Evolutionary conservation across 164 flowering plant genomes (phyloP).

Genomic region (Chimonanthus praecox): DNA sequence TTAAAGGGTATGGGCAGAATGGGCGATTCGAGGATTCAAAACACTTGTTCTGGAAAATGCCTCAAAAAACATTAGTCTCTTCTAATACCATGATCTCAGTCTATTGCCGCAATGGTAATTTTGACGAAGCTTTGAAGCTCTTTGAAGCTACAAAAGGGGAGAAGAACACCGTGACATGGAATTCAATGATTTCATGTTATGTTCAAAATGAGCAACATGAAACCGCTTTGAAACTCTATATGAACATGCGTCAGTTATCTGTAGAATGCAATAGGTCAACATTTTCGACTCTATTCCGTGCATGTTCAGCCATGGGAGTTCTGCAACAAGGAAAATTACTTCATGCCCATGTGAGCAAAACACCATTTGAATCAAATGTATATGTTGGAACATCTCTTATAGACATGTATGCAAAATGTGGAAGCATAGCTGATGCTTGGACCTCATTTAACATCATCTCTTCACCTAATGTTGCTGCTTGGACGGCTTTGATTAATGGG

Average conservation of each 20-base stretch:
- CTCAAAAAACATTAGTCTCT: constrained; percentile 33
- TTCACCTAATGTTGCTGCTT: constrained; percentile 69
- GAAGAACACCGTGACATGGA: constrained; percentile 64
- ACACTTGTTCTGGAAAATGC: constrained; percentile 44
- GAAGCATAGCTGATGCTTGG: constrained; percentile 49
- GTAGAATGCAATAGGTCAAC: constrained; percentile 52
- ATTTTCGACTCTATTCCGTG: constrained; percentile 53
- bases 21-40: constrained; percentile 42
- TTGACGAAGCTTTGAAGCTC: constrained; percentile 45
- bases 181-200: constrained; percentile 65
- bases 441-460: constrained; percentile 40
- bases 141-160: constrained; percentile 45
- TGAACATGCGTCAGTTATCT: constrained; percentile 38
- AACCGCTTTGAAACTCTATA: constrained; percentile 47
- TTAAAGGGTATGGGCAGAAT: constrained; percentile 56
- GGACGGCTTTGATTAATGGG: constrained; percentile 71
- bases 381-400: constrained; percentile 72
- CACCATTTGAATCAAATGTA: constrained; percentile 52
- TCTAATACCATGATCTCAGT: constrained; percentile 58
- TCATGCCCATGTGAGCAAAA: constrained; percentile 50
- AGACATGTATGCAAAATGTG: constrained; percentile 83
- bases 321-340: constrained; percentile 50
- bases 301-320: constrained; percentile 56
- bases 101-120: constrained; percentile 42
- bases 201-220: constrained; percentile 41